Base-by-base conservation (phyloP, 164 flowering plant species). In the Stephania cephalantha region DNA sequence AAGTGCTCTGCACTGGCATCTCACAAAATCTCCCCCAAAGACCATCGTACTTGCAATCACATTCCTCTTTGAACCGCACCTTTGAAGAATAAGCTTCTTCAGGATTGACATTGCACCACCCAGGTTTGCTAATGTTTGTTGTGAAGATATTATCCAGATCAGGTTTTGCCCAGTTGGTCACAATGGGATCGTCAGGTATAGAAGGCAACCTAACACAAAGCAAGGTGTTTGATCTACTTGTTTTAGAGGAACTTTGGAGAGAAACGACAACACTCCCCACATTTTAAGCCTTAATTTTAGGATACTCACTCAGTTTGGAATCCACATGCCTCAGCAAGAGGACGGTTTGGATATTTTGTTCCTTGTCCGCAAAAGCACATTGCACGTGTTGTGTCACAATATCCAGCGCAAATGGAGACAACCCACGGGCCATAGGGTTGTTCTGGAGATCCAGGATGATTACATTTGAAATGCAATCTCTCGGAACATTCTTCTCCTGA, bases 351-450 rank as follows among this genome's bases (percentile, higher is more conserved):
- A 78, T 93, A 95, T 75, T 92, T 93, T 73, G 99, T 92, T 69
- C 94, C 95, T 82, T 92, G 88, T 74, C 99, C 99, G 82, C 99
- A 95, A 75, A 95, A 95, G 85, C 99, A 95, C 97, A 93, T 89
- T 63, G 99, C 98, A 79, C 90, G 86, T 10, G 94, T 88, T 79
- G 91, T 93, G 79, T 95, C 99, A 82, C 99, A 95, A 74, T 89
- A 66, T 69, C 91, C 88, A 63, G 98, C 46, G 82, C 99, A 95
- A 69, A 91, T 90, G 50, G 99, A 95, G 79, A 93, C 99, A 75
- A 91, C 90, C 97, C 97, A 93, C 73, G 78, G 83, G 55, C 99
- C 98, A 84, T 85, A 90, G n/a, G 99, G 99, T 63, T 63, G 79
- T 73, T 85, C 88, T 15, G 88, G 85, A 68, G 91, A 73, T 77